phyloP scores from a whole-genome alignment of 129 eudicot genomes.

The Silybum marianum region DNA sequence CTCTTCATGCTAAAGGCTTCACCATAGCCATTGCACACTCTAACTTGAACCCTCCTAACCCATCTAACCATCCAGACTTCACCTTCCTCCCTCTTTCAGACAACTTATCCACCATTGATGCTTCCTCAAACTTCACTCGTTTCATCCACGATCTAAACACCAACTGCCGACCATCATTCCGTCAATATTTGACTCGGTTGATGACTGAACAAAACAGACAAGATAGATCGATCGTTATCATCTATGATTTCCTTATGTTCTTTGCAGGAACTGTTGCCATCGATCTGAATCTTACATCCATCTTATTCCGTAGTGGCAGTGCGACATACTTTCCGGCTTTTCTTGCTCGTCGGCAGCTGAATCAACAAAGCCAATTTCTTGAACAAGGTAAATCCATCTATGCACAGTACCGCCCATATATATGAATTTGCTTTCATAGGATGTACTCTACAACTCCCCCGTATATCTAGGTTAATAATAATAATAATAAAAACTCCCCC shows the following conservation, averaged over 20 bases:
- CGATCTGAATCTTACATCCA: slow-evolving; percentile 32
- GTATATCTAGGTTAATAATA: no score
- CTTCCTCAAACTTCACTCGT: neutral
- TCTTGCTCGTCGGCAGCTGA: slow-evolving; percentile 22
- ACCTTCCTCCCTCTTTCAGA: slow-evolving; percentile 42
- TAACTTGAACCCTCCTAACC: slow-evolving; percentile 43
- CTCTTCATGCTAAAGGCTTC: slow-evolving; percentile 47
- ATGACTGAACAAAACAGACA: slow-evolving; percentile 19
- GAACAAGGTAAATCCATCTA: slow-evolving; percentile 20
- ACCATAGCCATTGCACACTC: slow-evolving; percentile 48
- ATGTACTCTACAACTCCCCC: no score
- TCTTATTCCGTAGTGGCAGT: slow-evolving; percentile 30
- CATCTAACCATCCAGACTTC: slow-evolving; percentile 46
- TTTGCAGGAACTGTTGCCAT: slow-evolving; percentile 49
- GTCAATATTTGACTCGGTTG: slow-evolving; percentile 37
- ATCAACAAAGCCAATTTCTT: slow-evolving; percentile 31
- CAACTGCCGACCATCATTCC: slow-evolving; percentile 30
- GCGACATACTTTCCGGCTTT: slow-evolving; percentile 35
- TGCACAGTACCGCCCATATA: no score
- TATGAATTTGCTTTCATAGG: no score
- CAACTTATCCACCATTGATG: slow-evolving; percentile 16
- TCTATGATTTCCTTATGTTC: slow-evolving; percentile 44
- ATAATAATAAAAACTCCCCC: no score
- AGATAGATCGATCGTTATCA: slow-evolving; percentile 32
- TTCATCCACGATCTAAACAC: slow-evolving; percentile 28